Evolutionary conservation across 192 early-diverging fungal genomes (phyloP).

Genomic region (Funneliformis mosseae): DNA sequence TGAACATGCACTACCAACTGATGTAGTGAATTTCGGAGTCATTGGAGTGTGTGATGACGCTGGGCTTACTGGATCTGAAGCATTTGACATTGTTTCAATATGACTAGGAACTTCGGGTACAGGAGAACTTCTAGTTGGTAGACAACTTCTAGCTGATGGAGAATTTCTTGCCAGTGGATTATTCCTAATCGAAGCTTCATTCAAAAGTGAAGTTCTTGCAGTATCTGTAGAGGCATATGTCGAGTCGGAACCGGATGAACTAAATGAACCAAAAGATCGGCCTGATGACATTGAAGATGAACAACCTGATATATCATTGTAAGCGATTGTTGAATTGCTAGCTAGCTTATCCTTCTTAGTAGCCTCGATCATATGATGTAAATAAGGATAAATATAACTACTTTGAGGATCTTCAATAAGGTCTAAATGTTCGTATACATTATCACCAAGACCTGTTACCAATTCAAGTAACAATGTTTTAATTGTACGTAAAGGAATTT

Average conservation of each 20-base stretch:
- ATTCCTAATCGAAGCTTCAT: background rate
- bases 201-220: background rate
- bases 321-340: background rate
- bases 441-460: slow-evolving; percentile 64
- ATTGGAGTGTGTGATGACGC: slow-evolving; percentile 16
- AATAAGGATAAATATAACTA: slow-evolving; percentile 69
- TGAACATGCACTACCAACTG: slow-evolving; percentile 24
- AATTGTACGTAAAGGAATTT: slow-evolving; percentile 93
- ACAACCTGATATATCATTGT: background rate
- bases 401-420: slow-evolving; percentile 64
- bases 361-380: slow-evolving; percentile 59
- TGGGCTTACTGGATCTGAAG: slow-evolving; percentile 29
- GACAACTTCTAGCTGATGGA: too few species aligned
- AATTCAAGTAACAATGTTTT: slow-evolving; percentile 91
- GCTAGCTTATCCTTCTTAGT: slow-evolving; percentile 37
- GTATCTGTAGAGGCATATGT: background rate
- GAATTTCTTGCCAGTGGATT: background rate
- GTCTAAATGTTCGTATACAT: slow-evolving; percentile 57
- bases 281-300: slow-evolving; percentile 29
- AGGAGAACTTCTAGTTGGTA: slow-evolving; percentile 28
- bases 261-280: slow-evolving; percentile 20
- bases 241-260: background rate
- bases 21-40: slow-evolving; percentile 15
- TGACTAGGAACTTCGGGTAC: slow-evolving; percentile 28
- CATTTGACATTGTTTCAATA: slow-evolving; percentile 23